phyloP scores from a whole-genome alignment of 441 rosid species.

The Kokia cookei region DNA sequence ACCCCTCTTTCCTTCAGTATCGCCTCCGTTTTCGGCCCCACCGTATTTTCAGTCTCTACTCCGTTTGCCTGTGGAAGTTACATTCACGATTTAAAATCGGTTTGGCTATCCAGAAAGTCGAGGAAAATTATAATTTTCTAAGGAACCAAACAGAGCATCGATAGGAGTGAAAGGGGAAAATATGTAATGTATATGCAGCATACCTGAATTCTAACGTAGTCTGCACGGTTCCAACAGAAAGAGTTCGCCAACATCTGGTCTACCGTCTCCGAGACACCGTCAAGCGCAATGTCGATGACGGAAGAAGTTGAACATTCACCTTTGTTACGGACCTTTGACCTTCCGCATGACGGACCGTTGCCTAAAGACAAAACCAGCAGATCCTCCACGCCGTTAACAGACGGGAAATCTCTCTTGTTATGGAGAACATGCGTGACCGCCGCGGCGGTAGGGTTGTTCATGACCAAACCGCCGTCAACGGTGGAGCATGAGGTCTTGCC shows the following conservation, averaged over 20 bases:
- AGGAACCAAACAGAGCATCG: conserved; percentile 9
- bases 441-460: conserved; percentile 92
- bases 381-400: conserved; percentile 80
- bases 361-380: conserved; percentile 79
- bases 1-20: conserved; percentile 74
- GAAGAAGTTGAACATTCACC: conserved; percentile 65
- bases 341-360: conserved; percentile 44
- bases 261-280: conserved; percentile 83
- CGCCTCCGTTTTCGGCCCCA: conserved; percentile 39
- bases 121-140: conserved; percentile 1
- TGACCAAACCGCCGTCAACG: conserved; percentile 87
- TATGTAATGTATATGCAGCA: not conserved
- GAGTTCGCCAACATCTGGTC: conserved; percentile 95
- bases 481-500: conserved; percentile 73
- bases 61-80: conserved; percentile 65
- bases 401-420: conserved; percentile 88
- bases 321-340: conserved; percentile 31
- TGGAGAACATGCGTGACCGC: conserved; percentile 93
- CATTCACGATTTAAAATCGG: not conserved
- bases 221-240: conserved; percentile 81
- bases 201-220: conserved; percentile 94
- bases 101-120: not conserved
- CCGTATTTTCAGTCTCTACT: conserved; percentile 29
- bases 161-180: not conserved
- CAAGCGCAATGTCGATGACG: conserved; percentile 65